Conservation (phyloP, 192 early-diverging fungal species). For the Paraglomus brasilianum region DNA sequence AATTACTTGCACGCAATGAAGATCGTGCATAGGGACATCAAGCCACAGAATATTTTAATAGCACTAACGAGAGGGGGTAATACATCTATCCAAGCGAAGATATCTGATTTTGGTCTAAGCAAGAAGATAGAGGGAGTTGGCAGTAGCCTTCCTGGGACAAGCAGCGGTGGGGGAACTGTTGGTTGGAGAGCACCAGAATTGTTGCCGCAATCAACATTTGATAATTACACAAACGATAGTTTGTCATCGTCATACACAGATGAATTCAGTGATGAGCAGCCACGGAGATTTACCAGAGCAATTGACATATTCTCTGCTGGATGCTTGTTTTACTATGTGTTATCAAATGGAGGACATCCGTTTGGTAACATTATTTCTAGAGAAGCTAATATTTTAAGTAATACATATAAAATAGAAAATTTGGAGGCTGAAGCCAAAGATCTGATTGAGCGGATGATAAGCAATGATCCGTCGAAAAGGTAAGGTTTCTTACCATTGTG, state of each 20-base stretch:
- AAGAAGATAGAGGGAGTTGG: conserved; percentile 93
- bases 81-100: conserved; percentile 66
- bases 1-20: conserved; percentile 89
- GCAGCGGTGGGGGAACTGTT: conserved; percentile 82
- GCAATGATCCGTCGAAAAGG: conserved; percentile 68
- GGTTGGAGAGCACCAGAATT: conserved; percentile 98
- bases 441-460: conserved; percentile 88
- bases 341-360: conserved; percentile 88
- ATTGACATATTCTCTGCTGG: conserved; percentile 97
- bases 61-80: conserved; percentile 39
- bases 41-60: conserved; percentile 93
- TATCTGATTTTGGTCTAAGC: conserved; percentile 97
- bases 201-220: conserved; percentile 37
- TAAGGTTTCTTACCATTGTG: conserved; percentile 26
- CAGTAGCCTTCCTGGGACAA: conserved; percentile 85
- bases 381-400: conserved; percentile 87
- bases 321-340: conserved; percentile 93
- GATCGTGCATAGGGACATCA: conserved; percentile 98
- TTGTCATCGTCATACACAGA: conserved; percentile 39
- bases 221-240: conserved; percentile 31
- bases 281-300: conserved; percentile 68
- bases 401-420: conserved; percentile 67
- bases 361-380: conserved; percentile 91
- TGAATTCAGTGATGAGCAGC: conserved; percentile 30
- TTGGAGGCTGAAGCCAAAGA: conserved; percentile 86